Conservation (phyloP, 371 early-diverging fungal genomes). For the Mortierella sp. region DNA sequence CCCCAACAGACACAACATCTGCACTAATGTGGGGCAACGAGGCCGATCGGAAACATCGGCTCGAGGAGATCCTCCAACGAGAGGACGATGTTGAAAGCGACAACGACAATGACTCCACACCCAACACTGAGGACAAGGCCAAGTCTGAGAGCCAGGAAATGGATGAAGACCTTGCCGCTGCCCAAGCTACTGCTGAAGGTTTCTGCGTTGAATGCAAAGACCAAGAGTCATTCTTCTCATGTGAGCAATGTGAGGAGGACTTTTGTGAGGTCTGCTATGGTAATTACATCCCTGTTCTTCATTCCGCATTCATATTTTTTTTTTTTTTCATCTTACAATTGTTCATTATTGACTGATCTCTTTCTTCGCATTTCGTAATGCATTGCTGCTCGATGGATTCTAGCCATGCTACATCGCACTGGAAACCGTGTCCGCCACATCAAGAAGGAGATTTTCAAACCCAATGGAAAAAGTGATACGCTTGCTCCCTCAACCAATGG, state of each 20-base stretch:
- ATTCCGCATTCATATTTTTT: background rate
- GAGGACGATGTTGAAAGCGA: slow-evolving; percentile 49
- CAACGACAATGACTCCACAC: slow-evolving; percentile 31
- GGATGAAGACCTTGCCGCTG: slow-evolving; percentile 49
- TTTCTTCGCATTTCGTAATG: slow-evolving; percentile 1
- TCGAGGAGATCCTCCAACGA: slow-evolving; percentile 58
- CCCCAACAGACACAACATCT: background rate
- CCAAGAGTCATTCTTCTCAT: slow-evolving; percentile 77
- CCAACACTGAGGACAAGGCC: slow-evolving; percentile 14
- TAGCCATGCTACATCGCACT: slow-evolving; percentile 87
- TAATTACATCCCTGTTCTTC: slow-evolving; percentile 23
- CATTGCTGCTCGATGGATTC: background rate
- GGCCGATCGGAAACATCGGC: slow-evolving; percentile 56
- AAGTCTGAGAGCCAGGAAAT: slow-evolving; percentile 18
- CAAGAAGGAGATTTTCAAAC: slow-evolving; percentile 54
- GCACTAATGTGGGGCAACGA: slow-evolving; percentile 35
- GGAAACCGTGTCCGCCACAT: slow-evolving; percentile 81
- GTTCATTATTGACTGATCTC: background rate
- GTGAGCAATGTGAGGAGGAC: slow-evolving; percentile 82
- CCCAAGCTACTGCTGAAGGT: slow-evolving; percentile 63
- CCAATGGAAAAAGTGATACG: slow-evolving; percentile 14
- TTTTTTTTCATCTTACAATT: background rate
- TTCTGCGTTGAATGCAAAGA: slow-evolving; percentile 95
- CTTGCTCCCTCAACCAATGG: slow-evolving; percentile 20
- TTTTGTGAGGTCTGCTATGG: slow-evolving; percentile 94